Percentiles rank a stretch among this genome's conserved stretches.
Evolutionary conservation across 2,329 filamentous ascomycete species (phyloP).

Genomic region (Nannizziopsis barbatae): DNA sequence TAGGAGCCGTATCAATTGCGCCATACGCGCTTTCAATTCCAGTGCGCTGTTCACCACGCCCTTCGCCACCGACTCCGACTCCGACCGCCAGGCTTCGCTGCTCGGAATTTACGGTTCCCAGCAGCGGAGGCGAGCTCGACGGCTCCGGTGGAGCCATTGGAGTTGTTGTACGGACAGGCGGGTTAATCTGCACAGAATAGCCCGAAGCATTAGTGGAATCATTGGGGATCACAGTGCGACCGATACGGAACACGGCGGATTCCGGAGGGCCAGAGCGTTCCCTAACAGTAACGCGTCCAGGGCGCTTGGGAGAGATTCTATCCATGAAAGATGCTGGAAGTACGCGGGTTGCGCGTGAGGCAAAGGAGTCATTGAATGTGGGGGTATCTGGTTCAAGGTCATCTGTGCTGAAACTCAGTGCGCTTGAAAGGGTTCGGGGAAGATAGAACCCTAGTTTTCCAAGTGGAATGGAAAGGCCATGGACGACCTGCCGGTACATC

Average conservation of each 20-base stretch:
- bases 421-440: constrained; percentile 36
- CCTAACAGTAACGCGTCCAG: background rate
- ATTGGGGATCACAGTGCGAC: constrained; percentile 11
- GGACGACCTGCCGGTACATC: constrained; percentile 46
- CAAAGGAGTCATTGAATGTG: constrained; percentile 6
- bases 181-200: background rate
- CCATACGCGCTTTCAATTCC: background rate
- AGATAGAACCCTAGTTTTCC: constrained; percentile 39
- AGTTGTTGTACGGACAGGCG: background rate
- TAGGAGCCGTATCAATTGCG: background rate
- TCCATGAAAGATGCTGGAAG: constrained; percentile 5
- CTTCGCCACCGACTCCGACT: background rate
- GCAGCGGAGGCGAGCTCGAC: constrained; percentile 3
- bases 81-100: background rate
- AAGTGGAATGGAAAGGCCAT: constrained; percentile 70
- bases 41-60: background rate
- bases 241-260: constrained; percentile 10
- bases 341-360: constrained; percentile 1
- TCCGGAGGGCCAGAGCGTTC: constrained; percentile 10
- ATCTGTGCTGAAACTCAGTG: constrained; percentile 33
- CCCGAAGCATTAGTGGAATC: background rate
- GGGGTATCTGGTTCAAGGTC: constrained; percentile 15
- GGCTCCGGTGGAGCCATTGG: constrained; percentile 2
- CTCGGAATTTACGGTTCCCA: background rate
- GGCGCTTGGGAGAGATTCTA: background rate